Evolutionary conservation across 2,329 filamentous ascomycete species (phyloP).

Genomic region (Ceratocystis harringtonii): DNA sequence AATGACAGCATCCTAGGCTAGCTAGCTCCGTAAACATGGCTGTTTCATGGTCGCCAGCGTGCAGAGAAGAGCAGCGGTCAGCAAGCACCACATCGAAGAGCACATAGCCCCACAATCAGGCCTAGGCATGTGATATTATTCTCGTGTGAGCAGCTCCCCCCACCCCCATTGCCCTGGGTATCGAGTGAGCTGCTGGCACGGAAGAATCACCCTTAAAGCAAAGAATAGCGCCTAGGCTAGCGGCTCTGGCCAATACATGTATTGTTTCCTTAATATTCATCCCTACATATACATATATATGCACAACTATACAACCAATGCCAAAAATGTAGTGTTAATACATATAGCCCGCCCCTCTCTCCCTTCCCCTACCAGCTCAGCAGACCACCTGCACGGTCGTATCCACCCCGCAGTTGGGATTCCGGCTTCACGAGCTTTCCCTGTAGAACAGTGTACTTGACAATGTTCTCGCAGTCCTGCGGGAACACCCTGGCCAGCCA

Average conservation of each 20-base stretch:
- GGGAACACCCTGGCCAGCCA: conserved; percentile 77
- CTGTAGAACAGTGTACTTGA: conserved; percentile 76
- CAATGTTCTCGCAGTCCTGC: conserved; percentile 84
- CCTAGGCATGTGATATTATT: background rate
- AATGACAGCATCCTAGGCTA: background rate
- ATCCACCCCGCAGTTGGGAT: conserved; percentile 72
- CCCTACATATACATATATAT: background rate
- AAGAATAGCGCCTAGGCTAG: too few species aligned
- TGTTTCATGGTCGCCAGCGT: background rate
- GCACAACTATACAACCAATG: too few species aligned
- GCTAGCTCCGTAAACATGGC: background rate
- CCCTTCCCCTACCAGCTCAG: conserved; percentile 59
- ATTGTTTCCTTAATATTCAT: background rate
- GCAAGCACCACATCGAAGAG: background rate
- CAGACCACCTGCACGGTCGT: conserved; percentile 65
- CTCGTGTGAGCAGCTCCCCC: background rate
- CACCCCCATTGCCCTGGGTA: too few species aligned
- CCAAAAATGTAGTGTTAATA: too few species aligned
- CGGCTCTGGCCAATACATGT: too few species aligned
- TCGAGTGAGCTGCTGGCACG: background rate
- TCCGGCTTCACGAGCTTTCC: conserved; percentile 89
- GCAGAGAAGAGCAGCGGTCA: background rate
- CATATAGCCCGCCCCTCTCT: background rate
- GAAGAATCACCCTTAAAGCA: background rate
- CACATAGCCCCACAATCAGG: background rate